Base-by-base conservation (phyloP, 2,329 filamentous ascomycete genomes). In the Botrytis fragariae region DNA sequence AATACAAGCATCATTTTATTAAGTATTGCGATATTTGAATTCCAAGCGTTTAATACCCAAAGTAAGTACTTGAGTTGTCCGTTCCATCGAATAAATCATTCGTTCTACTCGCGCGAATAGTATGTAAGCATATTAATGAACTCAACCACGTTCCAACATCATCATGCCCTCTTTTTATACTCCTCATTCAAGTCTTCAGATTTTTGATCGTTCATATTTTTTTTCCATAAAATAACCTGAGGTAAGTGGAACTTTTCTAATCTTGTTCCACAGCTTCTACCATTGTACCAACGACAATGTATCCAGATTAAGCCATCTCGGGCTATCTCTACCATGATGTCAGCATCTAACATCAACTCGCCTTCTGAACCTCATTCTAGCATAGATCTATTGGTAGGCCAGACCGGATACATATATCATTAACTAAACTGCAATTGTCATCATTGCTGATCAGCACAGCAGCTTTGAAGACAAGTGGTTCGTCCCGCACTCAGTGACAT, bases 351-450 rank as follows among this genome's bases (percentile, higher is more conserved):
- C 0, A 48, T 48, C 20, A 3, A 48, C 5, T 12, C 1, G n/a
- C 14, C 22, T n/a, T 0, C 10, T 6, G 0, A 2, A 3, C 1
- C 1, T 22, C 22, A 51, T n/a, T 51, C 4, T 1, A n/a, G 1
- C 1, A n/a, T 51, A n/a, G 48, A n/a, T n/a, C 0, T n/a, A n/a
- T 0, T 5, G 10, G 22, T 0, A 51, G 4, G 48, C 14, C 25
- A 12, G 4, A 6, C 0, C 0, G 14, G 4, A 51, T 25, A 1
- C 22, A 51, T 12, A 51, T 0, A 51, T 5, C 25, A 48, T 5
- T 25, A 12, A 25, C 25, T 12, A 10, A 48, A 25, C 1, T 25
- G 3, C 9, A 12, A 25, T 48, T 25, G 4, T 25, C 22, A 51
- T 51, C 22, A 51, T n/a, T n/a, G 1, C 22, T 25, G 48, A n/a